phyloP scores from a whole-genome alignment of 805 yeast genomes.

The Martiniozyma abietophila region DNA sequence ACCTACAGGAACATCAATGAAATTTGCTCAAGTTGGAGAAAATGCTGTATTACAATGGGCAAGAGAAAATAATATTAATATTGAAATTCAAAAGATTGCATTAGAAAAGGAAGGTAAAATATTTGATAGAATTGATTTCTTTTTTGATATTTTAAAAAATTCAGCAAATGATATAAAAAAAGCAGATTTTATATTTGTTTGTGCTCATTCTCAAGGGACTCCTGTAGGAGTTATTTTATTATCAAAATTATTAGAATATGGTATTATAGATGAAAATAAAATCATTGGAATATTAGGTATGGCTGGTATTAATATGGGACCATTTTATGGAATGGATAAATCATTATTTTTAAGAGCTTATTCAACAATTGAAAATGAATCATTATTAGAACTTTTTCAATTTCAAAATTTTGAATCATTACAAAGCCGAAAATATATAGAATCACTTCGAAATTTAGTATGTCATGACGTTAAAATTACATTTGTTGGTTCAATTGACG shows the following conservation, averaged over 20 bases:
- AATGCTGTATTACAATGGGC: conserved; percentile 65
- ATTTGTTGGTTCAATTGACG: conserved; percentile 84
- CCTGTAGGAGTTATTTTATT: conserved; percentile 79
- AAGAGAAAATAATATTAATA: conserved; percentile 30
- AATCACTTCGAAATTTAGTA: conserved; percentile 56
- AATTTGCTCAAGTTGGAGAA: conserved; percentile 88
- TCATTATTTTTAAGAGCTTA: conserved; percentile 78
- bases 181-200: conserved; percentile 85
- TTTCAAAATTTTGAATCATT: conserved; percentile 68
- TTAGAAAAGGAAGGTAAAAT: conserved; percentile 90
- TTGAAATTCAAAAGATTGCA: conserved; percentile 81
- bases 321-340: conserved; percentile 85
- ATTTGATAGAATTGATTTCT: conserved; percentile 74
- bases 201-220: conserved; percentile 93
- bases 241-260: conserved; percentile 63
- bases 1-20: conserved; percentile 91
- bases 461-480: conserved; percentile 67
- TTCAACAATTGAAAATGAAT: conserved; percentile 81
- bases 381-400: conserved; percentile 78
- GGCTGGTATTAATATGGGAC: conserved; percentile 96
- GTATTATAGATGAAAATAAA: conserved; percentile 33
- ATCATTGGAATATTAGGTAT: conserved; percentile 71
- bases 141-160: conserved; percentile 59
- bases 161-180: conserved; percentile 38
- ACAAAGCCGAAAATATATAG: conserved; percentile 63